phyloP scores from a whole-genome alignment of 768 basidiomycete genomes.

The Tricholoma saponaceum region DNA sequence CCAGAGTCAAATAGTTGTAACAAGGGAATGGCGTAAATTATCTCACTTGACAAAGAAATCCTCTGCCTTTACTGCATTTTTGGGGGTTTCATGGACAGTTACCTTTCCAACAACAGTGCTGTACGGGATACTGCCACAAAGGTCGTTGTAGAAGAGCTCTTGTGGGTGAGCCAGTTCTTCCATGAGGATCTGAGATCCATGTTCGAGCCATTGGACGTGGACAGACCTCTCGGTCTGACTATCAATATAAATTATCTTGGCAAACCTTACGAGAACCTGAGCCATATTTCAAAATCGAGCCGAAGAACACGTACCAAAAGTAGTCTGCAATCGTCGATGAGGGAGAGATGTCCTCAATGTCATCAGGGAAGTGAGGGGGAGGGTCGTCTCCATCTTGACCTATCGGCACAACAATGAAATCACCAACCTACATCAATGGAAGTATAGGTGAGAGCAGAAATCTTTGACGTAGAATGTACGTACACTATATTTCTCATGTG shows the following conservation, averaged over 20 bases:
- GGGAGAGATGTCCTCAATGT: conserved; percentile 28
- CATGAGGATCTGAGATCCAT: conserved; percentile 58
- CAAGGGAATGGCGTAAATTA: not conserved
- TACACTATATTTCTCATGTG: conserved; percentile 41
- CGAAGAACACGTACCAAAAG: conserved; percentile 50
- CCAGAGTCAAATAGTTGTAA: not conserved
- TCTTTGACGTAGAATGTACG: conserved; percentile 6
- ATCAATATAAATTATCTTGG: conserved; percentile 51
- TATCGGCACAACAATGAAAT: conserved; percentile 51
- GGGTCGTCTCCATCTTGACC: conserved; percentile 25
- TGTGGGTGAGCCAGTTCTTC: conserved; percentile 56
- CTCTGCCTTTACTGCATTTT: conserved; percentile 23
- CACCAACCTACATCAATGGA: conserved; percentile 46
- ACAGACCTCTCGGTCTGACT: conserved; percentile 32
- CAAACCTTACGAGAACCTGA: conserved; percentile 50
- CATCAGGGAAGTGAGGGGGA: conserved; percentile 28
- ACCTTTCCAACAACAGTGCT: conserved; percentile 45
- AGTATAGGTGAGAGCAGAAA: not conserved
- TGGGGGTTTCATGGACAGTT: conserved; percentile 31
- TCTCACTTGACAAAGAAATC: conserved; percentile 59
- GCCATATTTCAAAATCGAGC: not conserved
- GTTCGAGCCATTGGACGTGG: conserved; percentile 76
- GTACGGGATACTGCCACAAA: conserved; percentile 44
- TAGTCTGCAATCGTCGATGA: conserved; percentile 46
- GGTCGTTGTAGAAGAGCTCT: conserved; percentile 59